Conservation (phyloP, 2,329 filamentous ascomycete genomes). For the Verticillium tricorpus region DNA sequence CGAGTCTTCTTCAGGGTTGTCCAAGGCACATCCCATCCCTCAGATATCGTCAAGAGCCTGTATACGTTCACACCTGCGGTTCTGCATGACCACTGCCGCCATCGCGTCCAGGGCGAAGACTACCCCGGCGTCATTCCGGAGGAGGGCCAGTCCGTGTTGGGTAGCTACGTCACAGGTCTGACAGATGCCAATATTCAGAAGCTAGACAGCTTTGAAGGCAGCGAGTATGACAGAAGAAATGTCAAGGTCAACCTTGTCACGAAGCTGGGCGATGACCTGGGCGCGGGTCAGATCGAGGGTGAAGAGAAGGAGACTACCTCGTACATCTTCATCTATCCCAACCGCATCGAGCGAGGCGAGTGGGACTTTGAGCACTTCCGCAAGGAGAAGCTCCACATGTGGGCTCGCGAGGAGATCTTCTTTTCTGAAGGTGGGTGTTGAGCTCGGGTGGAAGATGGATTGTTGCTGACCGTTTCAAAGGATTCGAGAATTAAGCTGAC, state of each 20-base stretch:
- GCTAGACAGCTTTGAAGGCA: constrained; percentile 79
- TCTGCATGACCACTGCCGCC: constrained; percentile 68
- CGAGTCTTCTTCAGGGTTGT: constrained; percentile 83
- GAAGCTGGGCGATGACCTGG: constrained; percentile 28
- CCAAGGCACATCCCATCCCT: constrained; percentile 51
- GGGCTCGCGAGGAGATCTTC: constrained; percentile 45
- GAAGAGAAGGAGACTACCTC: constrained; percentile 51
- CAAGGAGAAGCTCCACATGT: constrained; percentile 60
- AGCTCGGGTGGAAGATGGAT: neutral
- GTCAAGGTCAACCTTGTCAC: constrained; percentile 47
- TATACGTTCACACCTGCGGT: constrained; percentile 68
- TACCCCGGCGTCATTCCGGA: constrained; percentile 74
- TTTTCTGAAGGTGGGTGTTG: constrained; percentile 34
- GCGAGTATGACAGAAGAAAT: constrained; percentile 60
- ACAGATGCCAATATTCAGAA: constrained; percentile 70
- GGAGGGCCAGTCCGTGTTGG: constrained; percentile 57
- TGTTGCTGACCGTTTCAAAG: too few relatives aligned
- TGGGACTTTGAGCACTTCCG: constrained; percentile 89
- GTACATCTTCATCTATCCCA: constrained; percentile 57
- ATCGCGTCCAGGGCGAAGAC: constrained; percentile 63
- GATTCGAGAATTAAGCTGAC: neutral
- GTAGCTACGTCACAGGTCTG: constrained; percentile 72
- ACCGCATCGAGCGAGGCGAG: constrained; percentile 62
- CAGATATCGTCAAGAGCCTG: constrained; percentile 48
- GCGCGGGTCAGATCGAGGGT: constrained; percentile 35